Percentiles rank a stretch among this genome's conserved stretches.
Conservation (phyloP, 495 filamentous ascomycete species). For the Gamarada debralockiae region DNA sequence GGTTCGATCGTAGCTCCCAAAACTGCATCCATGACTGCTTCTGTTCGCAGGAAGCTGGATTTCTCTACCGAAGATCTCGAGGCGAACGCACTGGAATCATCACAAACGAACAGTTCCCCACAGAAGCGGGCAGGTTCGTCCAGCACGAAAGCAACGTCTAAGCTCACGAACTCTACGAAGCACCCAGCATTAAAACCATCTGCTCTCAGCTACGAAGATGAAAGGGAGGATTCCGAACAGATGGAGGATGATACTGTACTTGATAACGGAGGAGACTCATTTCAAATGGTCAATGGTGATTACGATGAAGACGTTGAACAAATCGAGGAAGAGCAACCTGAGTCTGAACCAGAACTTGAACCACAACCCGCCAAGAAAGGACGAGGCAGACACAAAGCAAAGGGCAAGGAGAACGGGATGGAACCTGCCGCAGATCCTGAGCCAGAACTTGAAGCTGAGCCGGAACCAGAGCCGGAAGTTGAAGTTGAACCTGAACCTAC, state of each 20-base stretch:
- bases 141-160: not conserved
- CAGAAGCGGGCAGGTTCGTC: conserved; percentile 13
- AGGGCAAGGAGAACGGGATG: conserved; percentile 16
- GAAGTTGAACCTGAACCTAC: conserved; percentile 25
- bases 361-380: conserved; percentile 24
- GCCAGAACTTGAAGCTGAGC: conserved; percentile 12
- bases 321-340: conserved; percentile 6
- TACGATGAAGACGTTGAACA: conserved; percentile 10
- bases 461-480: conserved; percentile 16
- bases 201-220: not conserved
- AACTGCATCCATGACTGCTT: conserved; percentile 3
- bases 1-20: conserved; percentile 18
- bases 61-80: conserved; percentile 17
- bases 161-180: conserved; percentile 2
- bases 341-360: conserved; percentile 12
- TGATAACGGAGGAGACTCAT: conserved; percentile 17
- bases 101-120: not conserved
- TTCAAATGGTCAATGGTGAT: conserved; percentile 17
- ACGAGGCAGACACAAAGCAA: conserved; percentile 33
- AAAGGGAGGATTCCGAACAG: conserved; percentile 3
- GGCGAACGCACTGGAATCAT: not conserved
- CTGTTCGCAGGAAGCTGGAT: conserved; percentile 21
- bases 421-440: conserved; percentile 16
- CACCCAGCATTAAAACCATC: not conserved
- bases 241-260: not conserved